These are phyloP conservation scores for Isochrysis galbana DNA, from an alignment of 78 protist genomes.

Conservation along the genomic window DNA sequence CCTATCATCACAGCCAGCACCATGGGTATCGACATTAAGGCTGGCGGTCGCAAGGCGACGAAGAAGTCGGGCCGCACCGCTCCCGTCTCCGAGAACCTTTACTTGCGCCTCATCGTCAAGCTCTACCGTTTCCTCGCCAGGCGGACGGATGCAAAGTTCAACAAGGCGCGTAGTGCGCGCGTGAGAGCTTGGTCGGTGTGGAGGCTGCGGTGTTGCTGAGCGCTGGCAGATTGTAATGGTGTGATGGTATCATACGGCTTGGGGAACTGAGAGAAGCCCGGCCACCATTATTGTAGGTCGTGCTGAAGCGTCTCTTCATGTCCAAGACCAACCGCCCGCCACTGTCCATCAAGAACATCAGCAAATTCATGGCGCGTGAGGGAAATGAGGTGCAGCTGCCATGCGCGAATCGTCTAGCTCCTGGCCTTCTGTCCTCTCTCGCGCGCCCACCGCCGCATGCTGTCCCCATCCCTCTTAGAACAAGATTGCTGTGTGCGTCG, in stretches of 20 bases:
- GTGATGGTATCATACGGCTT: too few species aligned
- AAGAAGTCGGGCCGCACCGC: slow-evolving; percentile 59
- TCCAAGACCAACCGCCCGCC: slow-evolving; percentile 88
- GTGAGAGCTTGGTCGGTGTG: too few species aligned
- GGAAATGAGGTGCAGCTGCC: background rate
- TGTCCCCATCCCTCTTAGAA: slow-evolving; percentile 48
- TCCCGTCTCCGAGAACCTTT: slow-evolving; percentile 53
- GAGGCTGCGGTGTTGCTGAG: too few species aligned
- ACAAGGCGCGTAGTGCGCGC: slow-evolving; percentile 73
- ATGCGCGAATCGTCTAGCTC: too few species aligned
- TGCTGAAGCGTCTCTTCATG: slow-evolving; percentile 89
- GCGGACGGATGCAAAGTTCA: slow-evolving; percentile 94
- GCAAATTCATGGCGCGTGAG: background rate
- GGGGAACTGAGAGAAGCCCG: too few species aligned
- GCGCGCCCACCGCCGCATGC: background rate
- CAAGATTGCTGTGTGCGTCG: slow-evolving; percentile 92
- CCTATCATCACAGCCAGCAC: background rate
- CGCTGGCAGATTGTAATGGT: too few species aligned
- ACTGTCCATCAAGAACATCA: slow-evolving; percentile 64
- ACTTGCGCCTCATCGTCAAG: slow-evolving; percentile 51
- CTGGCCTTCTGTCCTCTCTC: background rate
- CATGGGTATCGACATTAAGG: slow-evolving; percentile 75
- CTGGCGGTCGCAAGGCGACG: slow-evolving; percentile 43
- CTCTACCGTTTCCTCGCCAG: slow-evolving; percentile 96
- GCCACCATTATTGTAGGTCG: too few species aligned